Evolutionary conservation across 495 filamentous ascomycete species (phyloP).

Genomic region (Aspergillus hancockii): DNA sequence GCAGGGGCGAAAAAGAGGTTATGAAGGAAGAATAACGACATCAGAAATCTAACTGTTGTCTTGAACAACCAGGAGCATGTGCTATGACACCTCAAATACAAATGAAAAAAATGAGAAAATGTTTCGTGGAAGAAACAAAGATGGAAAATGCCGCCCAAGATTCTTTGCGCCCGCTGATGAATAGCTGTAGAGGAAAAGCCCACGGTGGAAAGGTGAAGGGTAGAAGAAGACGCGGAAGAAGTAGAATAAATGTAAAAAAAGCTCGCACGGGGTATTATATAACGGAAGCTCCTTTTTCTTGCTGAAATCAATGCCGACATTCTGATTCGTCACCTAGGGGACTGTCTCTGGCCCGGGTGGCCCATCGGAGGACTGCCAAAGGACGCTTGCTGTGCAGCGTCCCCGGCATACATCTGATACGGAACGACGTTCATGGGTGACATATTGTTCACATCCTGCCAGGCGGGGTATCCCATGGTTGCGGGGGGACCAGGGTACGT

Average conservation of each 20-base stretch:
- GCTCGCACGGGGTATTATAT: conserved; percentile 34
- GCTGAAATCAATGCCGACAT: neutral
- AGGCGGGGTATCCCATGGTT: conserved; percentile 37
- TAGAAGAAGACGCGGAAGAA: conserved; percentile 18
- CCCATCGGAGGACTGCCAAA: conserved; percentile 39
- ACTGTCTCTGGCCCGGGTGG: conserved; percentile 34
- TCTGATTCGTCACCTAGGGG: conserved; percentile 19
- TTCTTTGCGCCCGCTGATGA: conserved; percentile 49
- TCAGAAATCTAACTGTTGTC: conserved; percentile 4
- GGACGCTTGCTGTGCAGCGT: conserved; percentile 31
- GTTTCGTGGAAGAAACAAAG: conserved; percentile 3
- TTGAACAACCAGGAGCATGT: conserved; percentile 2
- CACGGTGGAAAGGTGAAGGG: conserved; percentile 30
- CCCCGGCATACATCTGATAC: conserved; percentile 41
- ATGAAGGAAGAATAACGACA: neutral
- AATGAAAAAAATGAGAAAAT: conserved; percentile 3
- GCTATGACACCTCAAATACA: conserved; percentile 6
- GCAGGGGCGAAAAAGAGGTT: neutral
- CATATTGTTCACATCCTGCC: conserved; percentile 42
- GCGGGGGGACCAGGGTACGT: conserved; percentile 36
- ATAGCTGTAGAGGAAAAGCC: conserved; percentile 39
- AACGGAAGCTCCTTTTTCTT: conserved; percentile 10
- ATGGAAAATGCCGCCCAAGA: conserved; percentile 39
- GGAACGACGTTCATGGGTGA: conserved; percentile 35
- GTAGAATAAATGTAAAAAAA: conserved; percentile 21